Evolutionary conservation across 2,329 filamentous ascomycete species (phyloP).

Genomic region (Stylonectria norvegica): DNA sequence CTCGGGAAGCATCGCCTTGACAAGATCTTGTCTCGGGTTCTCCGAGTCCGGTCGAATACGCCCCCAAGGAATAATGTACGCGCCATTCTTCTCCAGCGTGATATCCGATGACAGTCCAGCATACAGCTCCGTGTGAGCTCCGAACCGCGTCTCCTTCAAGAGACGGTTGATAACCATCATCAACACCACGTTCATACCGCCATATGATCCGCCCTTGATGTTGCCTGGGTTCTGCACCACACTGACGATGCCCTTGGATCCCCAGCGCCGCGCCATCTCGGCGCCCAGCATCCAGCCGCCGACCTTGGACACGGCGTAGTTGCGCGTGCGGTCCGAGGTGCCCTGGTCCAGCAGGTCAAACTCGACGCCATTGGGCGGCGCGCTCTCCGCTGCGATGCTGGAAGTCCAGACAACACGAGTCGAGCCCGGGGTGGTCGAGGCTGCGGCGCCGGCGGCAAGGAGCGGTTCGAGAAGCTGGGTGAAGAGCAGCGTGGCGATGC

Average conservation of each 20-base stretch:
- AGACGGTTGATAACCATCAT: conserved; percentile 24
- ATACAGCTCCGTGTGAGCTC: conserved; percentile 41
- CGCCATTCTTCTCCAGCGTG: conserved; percentile 27
- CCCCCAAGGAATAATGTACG: conserved; percentile 31
- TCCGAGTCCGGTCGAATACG: conserved; percentile 18
- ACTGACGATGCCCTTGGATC: conserved; percentile 25
- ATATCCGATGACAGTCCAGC: conserved; percentile 38
- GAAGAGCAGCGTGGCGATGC: conserved; percentile 33
- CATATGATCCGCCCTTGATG: conserved; percentile 25
- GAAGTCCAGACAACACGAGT: conserved; percentile 32
- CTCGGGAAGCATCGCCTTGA: conserved; percentile 23
- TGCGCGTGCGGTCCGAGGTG: conserved; percentile 21
- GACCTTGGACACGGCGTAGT: conserved; percentile 34
- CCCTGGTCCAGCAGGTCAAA: conserved; percentile 22
- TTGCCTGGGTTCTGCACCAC: conserved; percentile 36
- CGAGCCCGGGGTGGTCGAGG: conserved; percentile 11
- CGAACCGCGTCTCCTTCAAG: conserved; percentile 30
- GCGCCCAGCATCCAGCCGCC: conserved; percentile 33
- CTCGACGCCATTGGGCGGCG: conserved; percentile 28
- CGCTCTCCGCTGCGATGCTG: conserved; percentile 28
- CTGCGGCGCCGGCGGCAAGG: conserved; percentile 26
- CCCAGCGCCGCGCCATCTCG: conserved; percentile 29
- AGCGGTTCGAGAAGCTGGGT: conserved; percentile 33
- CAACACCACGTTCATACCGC: conserved; percentile 7
- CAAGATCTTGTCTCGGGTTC: conserved; percentile 25